These are phyloP conservation scores for Leucocoprinus gongylophorus DNA, from an alignment of 1,284 basidiomycete species.

Conservation along the genomic window DNA sequence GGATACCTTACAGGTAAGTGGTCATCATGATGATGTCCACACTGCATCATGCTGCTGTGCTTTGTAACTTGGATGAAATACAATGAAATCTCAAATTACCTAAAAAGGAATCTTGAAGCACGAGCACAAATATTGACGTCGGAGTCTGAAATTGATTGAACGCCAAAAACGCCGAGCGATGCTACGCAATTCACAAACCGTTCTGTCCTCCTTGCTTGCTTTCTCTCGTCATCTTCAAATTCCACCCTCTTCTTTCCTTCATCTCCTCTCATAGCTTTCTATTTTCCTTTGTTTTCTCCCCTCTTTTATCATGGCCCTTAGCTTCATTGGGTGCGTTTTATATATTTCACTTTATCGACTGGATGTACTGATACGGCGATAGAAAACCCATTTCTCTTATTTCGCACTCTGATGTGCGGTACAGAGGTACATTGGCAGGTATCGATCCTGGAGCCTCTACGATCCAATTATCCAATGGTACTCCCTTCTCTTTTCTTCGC, in stretches of 20 bases:
- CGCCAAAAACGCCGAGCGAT: conserved; percentile 10
- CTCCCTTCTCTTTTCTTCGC: conserved; percentile 3
- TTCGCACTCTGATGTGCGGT: conserved; percentile 86
- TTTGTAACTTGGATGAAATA: too few relatives aligned
- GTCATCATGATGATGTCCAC: too few relatives aligned
- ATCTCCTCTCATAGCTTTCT: conserved; percentile 12
- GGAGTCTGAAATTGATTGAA: conserved; percentile 19
- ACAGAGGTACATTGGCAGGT: conserved; percentile 78
- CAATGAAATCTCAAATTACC: too few relatives aligned
- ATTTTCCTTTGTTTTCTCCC: conserved; percentile 10
- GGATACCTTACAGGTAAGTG: too few relatives aligned
- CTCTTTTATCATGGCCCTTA: conserved; percentile 53
- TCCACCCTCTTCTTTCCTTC: not conserved
- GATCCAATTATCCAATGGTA: conserved; percentile 82
- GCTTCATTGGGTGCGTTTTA: conserved; percentile 56
- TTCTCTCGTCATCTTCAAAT: conserved; percentile 2
- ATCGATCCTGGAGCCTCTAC: conserved; percentile 81
- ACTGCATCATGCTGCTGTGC: too few relatives aligned
- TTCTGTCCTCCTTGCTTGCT: not conserved
- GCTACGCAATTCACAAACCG: not conserved
- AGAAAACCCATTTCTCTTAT: conserved; percentile 87
- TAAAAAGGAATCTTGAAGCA: too few relatives aligned
- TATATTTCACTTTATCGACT: not conserved
- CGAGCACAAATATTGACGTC: too few relatives aligned
- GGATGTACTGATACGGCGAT: conserved; percentile 9